Percentiles rank a stretch among this genome's conserved stretches.
phyloP scores from a whole-genome alignment of 2,329 filamentous ascomycete genomes.

The Sarocladiaceae sp. region DNA sequence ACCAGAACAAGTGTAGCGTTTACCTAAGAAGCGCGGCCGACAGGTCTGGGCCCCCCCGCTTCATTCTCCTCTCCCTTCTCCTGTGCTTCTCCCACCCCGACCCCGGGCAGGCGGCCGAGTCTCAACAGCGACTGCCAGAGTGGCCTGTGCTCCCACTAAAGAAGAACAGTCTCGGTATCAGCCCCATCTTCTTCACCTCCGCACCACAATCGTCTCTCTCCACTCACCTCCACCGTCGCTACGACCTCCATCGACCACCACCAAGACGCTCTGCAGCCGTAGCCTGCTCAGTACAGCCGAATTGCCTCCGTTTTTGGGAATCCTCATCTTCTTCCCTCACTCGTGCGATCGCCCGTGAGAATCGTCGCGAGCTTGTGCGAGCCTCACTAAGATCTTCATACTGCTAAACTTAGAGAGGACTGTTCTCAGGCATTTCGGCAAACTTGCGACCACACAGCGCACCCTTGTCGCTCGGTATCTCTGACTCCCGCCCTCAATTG shows the following conservation, averaged over 20 bases:
- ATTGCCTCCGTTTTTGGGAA: not conserved
- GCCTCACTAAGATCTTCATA: not conserved
- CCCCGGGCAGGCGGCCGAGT: not conserved
- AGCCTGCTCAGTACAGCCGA: slow-evolving; percentile 1
- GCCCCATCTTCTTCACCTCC: slow-evolving; percentile 6
- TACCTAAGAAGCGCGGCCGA: not conserved
- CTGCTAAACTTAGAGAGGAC: not conserved
- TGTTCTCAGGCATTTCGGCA: no score
- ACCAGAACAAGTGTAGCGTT: not conserved
- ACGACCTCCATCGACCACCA: not conserved
- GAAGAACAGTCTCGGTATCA: not conserved
- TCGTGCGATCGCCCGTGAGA: not conserved
- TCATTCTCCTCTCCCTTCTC: not conserved
- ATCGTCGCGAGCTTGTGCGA: not conserved
- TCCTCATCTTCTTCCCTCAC: not conserved
- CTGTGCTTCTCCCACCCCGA: slow-evolving; percentile 2
- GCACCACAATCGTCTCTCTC: slow-evolving; percentile 2
- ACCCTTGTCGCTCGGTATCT: not conserved
- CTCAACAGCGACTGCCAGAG: no score
- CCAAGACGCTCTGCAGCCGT: not conserved
- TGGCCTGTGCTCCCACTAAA: not conserved
- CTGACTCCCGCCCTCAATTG: not conserved
- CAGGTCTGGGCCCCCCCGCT: not conserved
- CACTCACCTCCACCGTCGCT: slow-evolving; percentile 1
- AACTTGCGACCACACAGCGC: no score